These are phyloP conservation scores for Umbilicus rupestris DNA, from an alignment of 164 flowering plant genomes.

Conservation along the genomic window DNA sequence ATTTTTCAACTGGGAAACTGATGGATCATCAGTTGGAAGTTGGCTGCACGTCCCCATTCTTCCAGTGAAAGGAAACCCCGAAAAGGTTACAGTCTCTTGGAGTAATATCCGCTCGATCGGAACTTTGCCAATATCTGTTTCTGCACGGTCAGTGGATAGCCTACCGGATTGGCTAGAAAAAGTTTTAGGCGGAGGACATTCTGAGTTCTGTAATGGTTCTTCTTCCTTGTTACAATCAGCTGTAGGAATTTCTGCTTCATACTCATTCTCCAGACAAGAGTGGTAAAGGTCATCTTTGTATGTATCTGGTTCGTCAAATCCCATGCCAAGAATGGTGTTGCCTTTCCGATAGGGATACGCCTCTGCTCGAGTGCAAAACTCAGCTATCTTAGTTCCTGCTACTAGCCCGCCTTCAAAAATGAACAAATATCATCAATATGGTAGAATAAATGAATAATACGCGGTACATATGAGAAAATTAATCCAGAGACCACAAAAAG, in stretches of 20 bases:
- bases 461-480: not conserved
- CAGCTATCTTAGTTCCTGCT: constrained; percentile 55
- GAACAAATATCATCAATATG: not conserved
- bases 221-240: constrained; percentile 12
- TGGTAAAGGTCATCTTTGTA: constrained; percentile 36
- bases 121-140: constrained; percentile 14
- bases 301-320: constrained; percentile 14
- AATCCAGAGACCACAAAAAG: not conserved
- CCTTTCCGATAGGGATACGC: constrained; percentile 23
- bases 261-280: constrained; percentile 33
- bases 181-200: constrained; percentile 6
- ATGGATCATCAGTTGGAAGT: constrained; percentile 2
- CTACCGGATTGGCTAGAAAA: constrained; percentile 4
- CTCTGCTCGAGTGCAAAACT: constrained; percentile 62
- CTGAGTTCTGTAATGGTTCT: constrained; percentile 11
- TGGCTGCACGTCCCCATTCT: not conserved
- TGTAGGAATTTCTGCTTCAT: constrained; percentile 22
- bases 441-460: not conserved
- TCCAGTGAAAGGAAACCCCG: not conserved
- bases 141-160: not conserved
- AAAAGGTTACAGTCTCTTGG: constrained; percentile 10
- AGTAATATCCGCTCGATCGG: constrained; percentile 18
- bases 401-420: constrained; percentile 52
- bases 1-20: constrained; percentile 6
- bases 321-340: constrained; percentile 14